Base-by-base conservation (phyloP, 1,139 yeast genomes). In the Geotrichum cucujoidarum region DNA sequence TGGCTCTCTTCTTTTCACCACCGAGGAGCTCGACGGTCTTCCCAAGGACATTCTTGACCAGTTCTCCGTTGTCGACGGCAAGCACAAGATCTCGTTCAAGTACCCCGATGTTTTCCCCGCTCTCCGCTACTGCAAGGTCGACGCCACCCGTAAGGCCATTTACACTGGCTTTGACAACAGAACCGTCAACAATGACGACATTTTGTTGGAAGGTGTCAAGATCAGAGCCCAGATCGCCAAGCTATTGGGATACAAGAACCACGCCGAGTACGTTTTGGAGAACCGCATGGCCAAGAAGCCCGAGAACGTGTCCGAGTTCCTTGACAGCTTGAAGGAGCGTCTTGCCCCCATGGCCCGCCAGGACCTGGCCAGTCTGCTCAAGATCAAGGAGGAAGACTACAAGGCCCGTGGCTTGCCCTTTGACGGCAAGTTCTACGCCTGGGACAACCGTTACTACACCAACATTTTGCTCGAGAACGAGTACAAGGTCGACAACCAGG, bases 81-180 rank as follows among this genome's bases (percentile, higher is more conserved):
- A 75, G 59, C 74, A 68, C 60, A 82, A 81, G 62, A 81, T 87
- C 71, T 82, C 94, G 3, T 86, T 77, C 70, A 84, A 86, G 63
- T 83, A 84, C 60, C 92, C 95, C 3, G 95, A 86, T 60, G 68
- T 83, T 46, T 69, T 81, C 55, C 95, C 95, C 0, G 81, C 82
- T n/a, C 67, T 84, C 64, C 82, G 83, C 62, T 77, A 79, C 62
- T 90, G 94, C 40, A 71, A 74, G 50, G 68, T 69, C 53, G 76
- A 80, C 36, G 76, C 74, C 14, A 83, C 94, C 1, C 76, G 95
- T 65, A 81, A 78, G 62, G 60, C 64, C 18, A 87, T 88, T 0
- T 81, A 72, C 58, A 59, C 76, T 40, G 89, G 83, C 13, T 82
- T 81, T 62, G 86, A 81, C 62, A 76, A 78, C 61, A 80, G 83